These are phyloP conservation scores for Aegilops tauschii DNA, from an alignment of 176 grass and related monocot genomes.

Conservation along the genomic window DNA sequence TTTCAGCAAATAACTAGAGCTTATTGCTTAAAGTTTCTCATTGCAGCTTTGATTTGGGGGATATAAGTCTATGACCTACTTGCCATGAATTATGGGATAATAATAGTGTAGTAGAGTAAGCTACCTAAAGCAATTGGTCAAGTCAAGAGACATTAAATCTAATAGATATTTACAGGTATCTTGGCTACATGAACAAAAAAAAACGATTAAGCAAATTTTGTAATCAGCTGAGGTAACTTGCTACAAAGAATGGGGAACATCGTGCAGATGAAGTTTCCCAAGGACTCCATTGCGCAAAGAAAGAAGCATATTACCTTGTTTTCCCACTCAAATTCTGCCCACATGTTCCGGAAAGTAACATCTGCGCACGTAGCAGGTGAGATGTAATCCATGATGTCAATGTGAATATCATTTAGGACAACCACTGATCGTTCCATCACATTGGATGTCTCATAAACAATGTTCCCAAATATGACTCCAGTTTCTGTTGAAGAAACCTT, in stretches of 20 bases:
- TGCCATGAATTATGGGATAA: too few relatives aligned
- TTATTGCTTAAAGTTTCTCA: too few relatives aligned
- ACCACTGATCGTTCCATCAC: conserved; percentile 58
- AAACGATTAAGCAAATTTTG: neutral
- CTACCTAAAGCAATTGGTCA: too few relatives aligned
- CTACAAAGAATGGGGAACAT: neutral
- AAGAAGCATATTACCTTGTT: conserved; percentile 54
- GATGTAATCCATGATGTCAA: conserved; percentile 77
- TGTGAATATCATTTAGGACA: conserved; percentile 70
- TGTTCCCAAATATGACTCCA: conserved; percentile 66
- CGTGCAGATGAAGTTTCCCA: neutral
- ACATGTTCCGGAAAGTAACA: conserved; percentile 69
- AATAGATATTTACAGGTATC: too few relatives aligned
- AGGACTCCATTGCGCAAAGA: neutral
- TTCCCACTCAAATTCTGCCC: conserved; percentile 73
- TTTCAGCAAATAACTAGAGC: too few relatives aligned
- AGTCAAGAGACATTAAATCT: too few relatives aligned
- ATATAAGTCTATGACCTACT: too few relatives aligned
- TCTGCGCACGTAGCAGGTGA: conserved; percentile 52
- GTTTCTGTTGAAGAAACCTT: conserved; percentile 66
- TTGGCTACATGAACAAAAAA: too few relatives aligned
- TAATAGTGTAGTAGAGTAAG: too few relatives aligned
- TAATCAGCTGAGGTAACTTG: neutral
- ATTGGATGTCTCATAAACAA: conserved; percentile 67
- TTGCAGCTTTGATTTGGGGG: too few relatives aligned